Percentiles rank a stretch among this genome's conserved stretches.
Evolutionary conservation across 495 filamentous ascomycete genomes (phyloP).

Genomic region (Penicillium angulare): DNA sequence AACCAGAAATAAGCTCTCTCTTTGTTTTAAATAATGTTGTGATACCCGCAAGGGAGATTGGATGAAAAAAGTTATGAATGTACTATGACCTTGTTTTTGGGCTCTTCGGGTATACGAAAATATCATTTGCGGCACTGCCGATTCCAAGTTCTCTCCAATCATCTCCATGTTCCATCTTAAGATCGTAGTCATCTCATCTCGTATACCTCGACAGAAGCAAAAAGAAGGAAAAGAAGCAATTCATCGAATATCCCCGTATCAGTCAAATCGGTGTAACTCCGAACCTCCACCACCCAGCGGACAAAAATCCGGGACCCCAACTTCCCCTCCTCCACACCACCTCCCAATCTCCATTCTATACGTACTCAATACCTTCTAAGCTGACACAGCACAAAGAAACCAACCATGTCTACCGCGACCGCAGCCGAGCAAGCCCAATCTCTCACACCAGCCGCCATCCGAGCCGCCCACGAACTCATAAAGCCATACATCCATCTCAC

Average conservation of each 20-base stretch:
- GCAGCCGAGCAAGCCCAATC: conserved; percentile 47
- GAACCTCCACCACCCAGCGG: background rate
- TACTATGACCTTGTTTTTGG: conserved; percentile 41
- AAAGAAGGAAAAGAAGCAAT: no score
- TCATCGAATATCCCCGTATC: no score
- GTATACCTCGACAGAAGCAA: no score
- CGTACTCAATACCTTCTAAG: background rate
- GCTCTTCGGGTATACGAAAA: conserved; percentile 16
- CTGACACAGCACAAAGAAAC: no score
- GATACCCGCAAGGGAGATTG: conserved; percentile 29
- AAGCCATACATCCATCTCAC: conserved; percentile 76
- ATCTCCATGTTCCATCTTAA: background rate
- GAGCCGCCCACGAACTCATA: conserved; percentile 70
- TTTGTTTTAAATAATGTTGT: conserved; percentile 24
- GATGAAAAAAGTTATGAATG: conserved; percentile 42
- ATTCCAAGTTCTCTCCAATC: background rate
- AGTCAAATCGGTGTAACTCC: no score
- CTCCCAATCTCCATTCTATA: background rate
- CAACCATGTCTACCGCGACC: no score
- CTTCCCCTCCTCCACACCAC: no score
- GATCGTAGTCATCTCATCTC: background rate
- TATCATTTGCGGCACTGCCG: background rate
- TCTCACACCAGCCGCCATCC: conserved; percentile 67
- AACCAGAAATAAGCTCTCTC: conserved; percentile 89
- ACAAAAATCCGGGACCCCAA: no score